phyloP scores from a whole-genome alignment of 139 green algal species.

The Zygnema circumcarinatum region DNA sequence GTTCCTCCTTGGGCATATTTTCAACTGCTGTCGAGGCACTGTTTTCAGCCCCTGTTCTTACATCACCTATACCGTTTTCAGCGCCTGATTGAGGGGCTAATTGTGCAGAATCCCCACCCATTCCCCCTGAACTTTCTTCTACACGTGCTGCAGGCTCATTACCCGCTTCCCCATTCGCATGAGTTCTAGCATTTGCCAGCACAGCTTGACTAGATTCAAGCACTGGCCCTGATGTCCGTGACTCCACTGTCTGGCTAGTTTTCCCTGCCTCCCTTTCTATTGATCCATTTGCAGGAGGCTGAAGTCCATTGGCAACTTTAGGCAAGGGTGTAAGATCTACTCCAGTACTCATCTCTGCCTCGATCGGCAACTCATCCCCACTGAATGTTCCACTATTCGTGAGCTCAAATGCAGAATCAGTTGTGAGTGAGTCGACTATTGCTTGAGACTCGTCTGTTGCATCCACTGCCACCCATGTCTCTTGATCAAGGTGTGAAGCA shows the following conservation, averaged over 20 bases:
- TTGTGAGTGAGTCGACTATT: slow-evolving; percentile 30
- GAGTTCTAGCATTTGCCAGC: background rate
- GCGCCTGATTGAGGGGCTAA: too few relatives aligned
- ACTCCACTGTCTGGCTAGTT: background rate
- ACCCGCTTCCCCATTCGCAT: background rate
- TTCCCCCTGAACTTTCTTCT: too few relatives aligned
- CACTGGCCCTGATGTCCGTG: background rate
- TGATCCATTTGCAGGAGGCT: slow-evolving; percentile 8
- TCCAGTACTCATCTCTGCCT: background rate
- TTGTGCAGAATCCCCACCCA: too few relatives aligned
- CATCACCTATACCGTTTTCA: background rate
- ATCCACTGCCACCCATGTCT: slow-evolving; percentile 53
- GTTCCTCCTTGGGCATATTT: background rate
- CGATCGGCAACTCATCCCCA: background rate
- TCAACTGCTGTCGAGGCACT: background rate
- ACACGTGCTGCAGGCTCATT: too few relatives aligned
- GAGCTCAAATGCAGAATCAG: background rate
- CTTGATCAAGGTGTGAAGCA: slow-evolving; percentile 28
- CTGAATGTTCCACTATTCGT: background rate
- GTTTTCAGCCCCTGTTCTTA: background rate
- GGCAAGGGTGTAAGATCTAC: background rate
- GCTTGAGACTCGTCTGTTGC: slow-evolving; percentile 35
- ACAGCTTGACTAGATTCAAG: background rate
- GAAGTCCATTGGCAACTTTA: background rate
- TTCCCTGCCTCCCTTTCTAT: background rate